Conservation (phyloP, 2,329 filamentous ascomycete genomes). For the Trichoderma arundinaceum region DNA sequence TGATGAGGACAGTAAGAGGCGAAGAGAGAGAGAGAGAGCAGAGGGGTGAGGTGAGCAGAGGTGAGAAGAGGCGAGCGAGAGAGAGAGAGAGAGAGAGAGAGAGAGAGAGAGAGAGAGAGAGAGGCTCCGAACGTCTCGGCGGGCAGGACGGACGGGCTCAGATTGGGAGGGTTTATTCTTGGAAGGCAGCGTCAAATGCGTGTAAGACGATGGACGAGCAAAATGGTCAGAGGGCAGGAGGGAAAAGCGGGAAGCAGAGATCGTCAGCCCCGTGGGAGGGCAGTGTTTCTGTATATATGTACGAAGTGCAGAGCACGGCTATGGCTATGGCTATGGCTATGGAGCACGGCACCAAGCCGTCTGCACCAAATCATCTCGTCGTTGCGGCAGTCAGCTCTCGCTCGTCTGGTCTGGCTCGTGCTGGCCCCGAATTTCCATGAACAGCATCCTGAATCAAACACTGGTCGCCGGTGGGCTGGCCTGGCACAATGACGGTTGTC, state of each 20-base stretch:
- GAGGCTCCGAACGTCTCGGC: constrained; percentile 11
- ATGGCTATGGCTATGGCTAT: no score
- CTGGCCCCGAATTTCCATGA: constrained; percentile 15
- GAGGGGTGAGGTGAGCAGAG: background rate
- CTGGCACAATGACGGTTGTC: constrained; percentile 27
- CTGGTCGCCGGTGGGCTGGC: constrained; percentile 23
- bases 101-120: background rate
- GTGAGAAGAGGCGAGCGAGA: background rate
- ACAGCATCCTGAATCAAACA: constrained; percentile 28
- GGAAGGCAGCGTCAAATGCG: constrained; percentile 9
- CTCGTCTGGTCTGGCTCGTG: constrained; percentile 19
- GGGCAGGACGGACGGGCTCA: constrained; percentile 8
- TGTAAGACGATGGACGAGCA: constrained; percentile 20
- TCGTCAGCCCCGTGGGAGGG: constrained; percentile 13
- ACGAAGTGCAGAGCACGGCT: background rate
- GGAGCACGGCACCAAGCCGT: background rate
- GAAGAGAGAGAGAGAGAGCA: background rate
- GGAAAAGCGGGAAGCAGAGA: background rate
- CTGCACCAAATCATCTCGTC: background rate
- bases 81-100: background rate
- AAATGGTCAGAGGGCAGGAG: constrained; percentile 4
- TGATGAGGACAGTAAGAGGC: background rate
- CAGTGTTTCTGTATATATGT: constrained; percentile 29
- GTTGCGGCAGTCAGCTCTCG: constrained; percentile 17
- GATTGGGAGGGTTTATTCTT: constrained; percentile 9